These are phyloP conservation scores for Citrullus mucosospermus DNA, from an alignment of 306 rosid species.

Conservation along the genomic window DNA sequence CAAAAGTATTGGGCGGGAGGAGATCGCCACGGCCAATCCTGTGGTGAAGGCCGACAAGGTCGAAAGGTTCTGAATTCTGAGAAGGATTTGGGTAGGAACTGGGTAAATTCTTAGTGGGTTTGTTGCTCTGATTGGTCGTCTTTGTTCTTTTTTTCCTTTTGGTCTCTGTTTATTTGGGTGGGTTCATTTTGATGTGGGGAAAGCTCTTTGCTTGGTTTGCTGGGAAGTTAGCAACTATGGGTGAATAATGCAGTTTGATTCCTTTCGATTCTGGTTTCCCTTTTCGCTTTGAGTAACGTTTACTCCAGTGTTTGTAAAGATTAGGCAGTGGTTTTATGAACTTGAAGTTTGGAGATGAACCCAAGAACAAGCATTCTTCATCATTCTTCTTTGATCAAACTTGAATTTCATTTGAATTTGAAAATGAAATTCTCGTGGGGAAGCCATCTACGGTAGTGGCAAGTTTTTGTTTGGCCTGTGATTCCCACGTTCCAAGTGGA, in stretches of 20 bases:
- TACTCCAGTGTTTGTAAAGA: neutral
- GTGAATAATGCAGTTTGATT: constrained; percentile 3
- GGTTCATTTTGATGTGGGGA: neutral
- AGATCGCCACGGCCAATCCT: constrained; percentile 39
- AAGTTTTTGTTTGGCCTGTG: too few relatives aligned
- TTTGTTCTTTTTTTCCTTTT: too few relatives aligned
- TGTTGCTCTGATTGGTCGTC: neutral
- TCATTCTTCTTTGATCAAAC: neutral
- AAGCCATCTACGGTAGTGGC: too few relatives aligned
- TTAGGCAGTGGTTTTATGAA: neutral
- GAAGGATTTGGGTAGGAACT: neutral
- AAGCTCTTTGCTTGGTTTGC: constrained; percentile 2
- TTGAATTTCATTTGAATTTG: neutral
- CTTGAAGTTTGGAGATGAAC: neutral
- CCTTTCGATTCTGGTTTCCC: neutral
- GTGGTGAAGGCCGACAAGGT: constrained; percentile 34
- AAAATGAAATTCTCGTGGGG: too few relatives aligned
- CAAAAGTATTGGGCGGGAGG: constrained; percentile 27
- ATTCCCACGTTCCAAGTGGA: too few relatives aligned
- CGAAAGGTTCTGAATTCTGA: constrained; percentile 6
- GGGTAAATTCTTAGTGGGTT: neutral
- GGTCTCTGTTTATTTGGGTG: neutral
- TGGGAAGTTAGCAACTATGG: neutral
- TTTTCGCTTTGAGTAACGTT: neutral
- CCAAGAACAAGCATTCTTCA: neutral